Base-by-base conservation (phyloP, 2,329 filamentous ascomycete species). In the Fusarium proliferatum region DNA sequence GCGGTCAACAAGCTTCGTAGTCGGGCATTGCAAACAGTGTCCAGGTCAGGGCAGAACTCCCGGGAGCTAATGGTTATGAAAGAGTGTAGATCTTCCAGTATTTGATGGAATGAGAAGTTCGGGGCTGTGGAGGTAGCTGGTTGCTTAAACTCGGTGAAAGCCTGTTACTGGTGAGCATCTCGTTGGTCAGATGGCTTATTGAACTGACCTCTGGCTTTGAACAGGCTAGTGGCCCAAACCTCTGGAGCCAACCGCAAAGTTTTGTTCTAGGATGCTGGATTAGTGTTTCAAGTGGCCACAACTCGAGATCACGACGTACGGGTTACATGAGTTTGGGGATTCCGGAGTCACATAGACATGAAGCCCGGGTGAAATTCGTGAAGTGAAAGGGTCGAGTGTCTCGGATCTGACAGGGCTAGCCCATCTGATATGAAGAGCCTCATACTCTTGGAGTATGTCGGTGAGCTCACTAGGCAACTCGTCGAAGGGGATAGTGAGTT, bases 351-450 rank as follows among this genome's bases (percentile, higher is more conserved):
- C 95, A 77, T 93, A 93, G 33, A 95, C 85, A 84, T 98, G 95
- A 28, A 98, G 84, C 6, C 96, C 96, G 1, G 95, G 91, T 4
- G 94, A 91, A 19, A 95, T 82, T 66, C 93, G 89, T 58, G 94
- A 94, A 48, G 89, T 85, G 77, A 96, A 92, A 4, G 95, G 95
- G 43, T 91, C 87, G 49, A 92, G 84, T 3, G 88, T 85, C 43
- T 88, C 84, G 79, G 91, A 92, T 4, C 86, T 77, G 11, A 79
- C 77, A 5, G 89, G 84, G 19, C 90, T 89, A n/a, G 89, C 87
- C 94, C 95, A 97, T 80, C 93, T 90, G 66, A 98, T 84, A 81
- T 96, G 93, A 46, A 98, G 84, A 80, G 94, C 91, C 76, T 92
- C 89, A 72, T 89, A 90, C 76, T 89, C 85, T 61, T 87, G 85